Base-by-base conservation (phyloP, 2,329 filamentous ascomycete species). In the Fusarium mangiferae region DNA sequence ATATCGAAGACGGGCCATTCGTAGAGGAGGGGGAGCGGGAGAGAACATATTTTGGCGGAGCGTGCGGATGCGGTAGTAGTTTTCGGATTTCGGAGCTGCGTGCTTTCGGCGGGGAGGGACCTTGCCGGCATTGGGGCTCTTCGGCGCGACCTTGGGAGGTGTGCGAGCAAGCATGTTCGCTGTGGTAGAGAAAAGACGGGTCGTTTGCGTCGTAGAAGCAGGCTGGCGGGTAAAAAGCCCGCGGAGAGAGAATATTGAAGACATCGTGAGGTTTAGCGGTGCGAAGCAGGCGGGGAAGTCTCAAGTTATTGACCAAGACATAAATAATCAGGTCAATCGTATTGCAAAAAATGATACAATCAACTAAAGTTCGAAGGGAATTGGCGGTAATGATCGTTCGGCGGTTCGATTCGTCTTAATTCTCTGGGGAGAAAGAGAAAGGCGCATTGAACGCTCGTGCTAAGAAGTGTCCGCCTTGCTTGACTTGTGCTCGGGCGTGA, bases 1-100 rank as follows among this genome's bases (percentile, higher is more conserved):
- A 83, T 91, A 90, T 64, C 96, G 92, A 83, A 93, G 93, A 77
- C 96, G 94, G 45, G 91, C 94, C 89, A 98, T 95, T 78, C 94
- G 93, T 74, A 99, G 90, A 2, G 96, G 95, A 0, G 89, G 85
- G 10, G 88, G 88, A 2, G 86, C 85, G n/a, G 81, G 81, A 36
- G 86, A 85, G 75, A 87, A 86, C 81, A 87, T 86, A 71, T 87
- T 85, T 58, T 83, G 78, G 66, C 83, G 84, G 66, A 88, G 82
- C 66, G 84, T 85, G 56, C 80, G 73, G 77, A 88, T 83, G 72
- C 85, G 84, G n/a, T 76, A 73, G 76, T 82, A 84, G 67, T 83
- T 83, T 55, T 82, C 83, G 33, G 80, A 83, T 71, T 82, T 82
- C 45, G 72, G 24, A 68, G 71, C 45, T 73, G 62, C 58, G 63